phyloP scores from a whole-genome alignment of 768 basidiomycete genomes.

The Calocera cornea region DNA sequence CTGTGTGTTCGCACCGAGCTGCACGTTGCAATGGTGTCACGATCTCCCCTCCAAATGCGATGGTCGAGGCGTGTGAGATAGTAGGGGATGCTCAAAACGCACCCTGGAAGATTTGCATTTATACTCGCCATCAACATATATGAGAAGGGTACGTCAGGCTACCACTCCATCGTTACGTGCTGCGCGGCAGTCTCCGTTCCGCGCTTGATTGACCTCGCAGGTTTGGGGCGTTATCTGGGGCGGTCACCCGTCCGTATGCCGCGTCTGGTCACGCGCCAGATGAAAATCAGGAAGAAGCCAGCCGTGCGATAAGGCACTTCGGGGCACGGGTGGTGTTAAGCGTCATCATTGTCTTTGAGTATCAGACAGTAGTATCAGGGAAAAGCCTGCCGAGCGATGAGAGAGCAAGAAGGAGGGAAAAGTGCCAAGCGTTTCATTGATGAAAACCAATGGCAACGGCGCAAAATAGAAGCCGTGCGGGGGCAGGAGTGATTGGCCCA shows the following conservation, averaged over 20 bases:
- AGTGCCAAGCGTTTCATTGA: slow-evolving; percentile 2
- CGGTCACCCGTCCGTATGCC: slow-evolving; percentile 1
- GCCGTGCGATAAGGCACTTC: neutral
- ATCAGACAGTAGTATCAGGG: neutral
- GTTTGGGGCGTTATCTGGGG: neutral
- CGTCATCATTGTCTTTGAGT: neutral
- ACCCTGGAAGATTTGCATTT: slow-evolving; percentile 3
- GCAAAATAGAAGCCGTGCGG: neutral
- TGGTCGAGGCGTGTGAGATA: neutral
- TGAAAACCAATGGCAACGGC: slow-evolving; percentile 3
- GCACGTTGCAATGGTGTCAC: neutral
- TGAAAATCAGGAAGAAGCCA: slow-evolving; percentile 1
- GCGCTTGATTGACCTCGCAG: neutral
- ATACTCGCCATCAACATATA: neutral
- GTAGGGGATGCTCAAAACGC: neutral
- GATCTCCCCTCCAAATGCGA: neutral
- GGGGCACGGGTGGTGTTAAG: neutral
- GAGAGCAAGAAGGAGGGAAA: neutral
- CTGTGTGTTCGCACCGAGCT: neutral
- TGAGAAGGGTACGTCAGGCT: neutral
- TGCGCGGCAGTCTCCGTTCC: neutral
- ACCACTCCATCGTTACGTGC: neutral
- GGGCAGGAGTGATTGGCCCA: neutral
- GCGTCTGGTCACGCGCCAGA: slow-evolving; percentile 3
- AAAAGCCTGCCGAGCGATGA: neutral